Evolutionary conservation across 1,284 basidiomycete genomes (phyloP).

Genomic region (Cryptococcus hybrid): DNA sequence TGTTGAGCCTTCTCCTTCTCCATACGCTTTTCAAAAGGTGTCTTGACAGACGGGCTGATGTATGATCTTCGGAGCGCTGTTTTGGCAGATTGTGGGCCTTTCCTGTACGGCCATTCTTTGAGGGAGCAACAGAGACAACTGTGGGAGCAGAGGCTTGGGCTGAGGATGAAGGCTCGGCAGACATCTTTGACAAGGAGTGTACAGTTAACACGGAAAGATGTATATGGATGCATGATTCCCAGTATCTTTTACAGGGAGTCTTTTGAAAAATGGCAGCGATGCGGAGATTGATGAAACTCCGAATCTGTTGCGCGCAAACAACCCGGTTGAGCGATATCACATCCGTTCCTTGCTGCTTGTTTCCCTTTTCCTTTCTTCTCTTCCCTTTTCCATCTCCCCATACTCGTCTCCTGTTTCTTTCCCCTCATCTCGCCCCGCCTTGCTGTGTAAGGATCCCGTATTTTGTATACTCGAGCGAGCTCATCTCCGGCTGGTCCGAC

Average conservation of each 20-base stretch:
- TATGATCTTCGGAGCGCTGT: conserved; percentile 38
- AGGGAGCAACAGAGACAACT: conserved; percentile 19
- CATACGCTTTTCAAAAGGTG: conserved; percentile 41
- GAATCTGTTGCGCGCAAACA: neutral
- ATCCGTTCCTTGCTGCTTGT: neutral
- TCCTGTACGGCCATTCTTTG: conserved; percentile 41
- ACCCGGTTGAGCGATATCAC: neutral
- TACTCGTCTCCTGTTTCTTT: neutral
- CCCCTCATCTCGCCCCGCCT: neutral
- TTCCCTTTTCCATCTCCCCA: neutral
- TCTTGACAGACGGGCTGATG: conserved; percentile 37
- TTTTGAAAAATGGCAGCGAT: too few relatives aligned
- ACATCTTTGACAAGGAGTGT: neutral
- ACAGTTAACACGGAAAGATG: neutral
- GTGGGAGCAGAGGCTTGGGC: conserved; percentile 8
- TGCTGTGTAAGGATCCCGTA: conserved; percentile 7
- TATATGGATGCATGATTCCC: neutral
- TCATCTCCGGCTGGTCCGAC: conserved; percentile 4
- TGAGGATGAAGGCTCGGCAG: conserved; percentile 2
- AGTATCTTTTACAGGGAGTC: neutral
- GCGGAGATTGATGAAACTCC: neutral
- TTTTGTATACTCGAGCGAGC: too few relatives aligned
- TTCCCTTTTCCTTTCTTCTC: neutral
- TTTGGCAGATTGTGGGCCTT: conserved; percentile 47
- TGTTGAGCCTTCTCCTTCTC: conserved; percentile 39